Evolutionary conservation across 2,329 filamentous ascomycete genomes (phyloP).

Genomic region (Pseudogymnoascus sp.): DNA sequence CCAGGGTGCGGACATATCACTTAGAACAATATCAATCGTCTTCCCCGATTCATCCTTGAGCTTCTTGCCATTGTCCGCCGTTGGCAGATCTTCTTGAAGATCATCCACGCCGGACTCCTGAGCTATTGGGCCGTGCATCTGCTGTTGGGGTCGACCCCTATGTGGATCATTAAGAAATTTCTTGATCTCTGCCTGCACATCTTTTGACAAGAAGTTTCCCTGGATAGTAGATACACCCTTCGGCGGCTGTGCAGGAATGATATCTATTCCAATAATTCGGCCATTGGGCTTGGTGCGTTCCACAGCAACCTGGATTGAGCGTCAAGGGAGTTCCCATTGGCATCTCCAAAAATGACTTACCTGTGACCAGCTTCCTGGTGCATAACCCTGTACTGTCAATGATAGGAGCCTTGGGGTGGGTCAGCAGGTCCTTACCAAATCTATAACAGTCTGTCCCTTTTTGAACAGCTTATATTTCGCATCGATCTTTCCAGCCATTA

Average conservation of each 20-base stretch:
- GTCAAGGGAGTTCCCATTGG: not conserved
- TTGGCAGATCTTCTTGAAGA: constrained; percentile 26
- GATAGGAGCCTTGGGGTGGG: too few species aligned
- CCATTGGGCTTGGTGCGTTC: constrained; percentile 71
- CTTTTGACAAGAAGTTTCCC: constrained; percentile 77
- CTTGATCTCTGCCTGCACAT: constrained; percentile 70
- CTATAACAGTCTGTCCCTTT: constrained; percentile 77
- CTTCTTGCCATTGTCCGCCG: constrained; percentile 29
- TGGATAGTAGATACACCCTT: constrained; percentile 90
- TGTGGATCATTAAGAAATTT: constrained; percentile 64
- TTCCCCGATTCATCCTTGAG: constrained; percentile 41
- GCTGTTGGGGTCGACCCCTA: constrained; percentile 44
- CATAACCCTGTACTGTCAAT: constrained; percentile 55
- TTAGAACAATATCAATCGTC: constrained; percentile 85
- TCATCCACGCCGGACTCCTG: constrained; percentile 13
- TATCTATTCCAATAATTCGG: constrained; percentile 82
- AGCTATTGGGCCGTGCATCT: constrained; percentile 19
- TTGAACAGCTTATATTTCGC: constrained; percentile 73
- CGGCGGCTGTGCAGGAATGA: constrained; percentile 87
- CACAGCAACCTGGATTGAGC: constrained; percentile 62
- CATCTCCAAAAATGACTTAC: constrained; percentile 33
- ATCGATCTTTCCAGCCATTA: constrained; percentile 58
- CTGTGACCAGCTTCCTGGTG: constrained; percentile 68
- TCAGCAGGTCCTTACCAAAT: constrained; percentile 55
- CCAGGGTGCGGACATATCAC: constrained; percentile 99